Evolutionary conservation across 495 filamentous ascomycete genomes (phyloP).

Genomic region (Pyrenopolyporus hunteri): DNA sequence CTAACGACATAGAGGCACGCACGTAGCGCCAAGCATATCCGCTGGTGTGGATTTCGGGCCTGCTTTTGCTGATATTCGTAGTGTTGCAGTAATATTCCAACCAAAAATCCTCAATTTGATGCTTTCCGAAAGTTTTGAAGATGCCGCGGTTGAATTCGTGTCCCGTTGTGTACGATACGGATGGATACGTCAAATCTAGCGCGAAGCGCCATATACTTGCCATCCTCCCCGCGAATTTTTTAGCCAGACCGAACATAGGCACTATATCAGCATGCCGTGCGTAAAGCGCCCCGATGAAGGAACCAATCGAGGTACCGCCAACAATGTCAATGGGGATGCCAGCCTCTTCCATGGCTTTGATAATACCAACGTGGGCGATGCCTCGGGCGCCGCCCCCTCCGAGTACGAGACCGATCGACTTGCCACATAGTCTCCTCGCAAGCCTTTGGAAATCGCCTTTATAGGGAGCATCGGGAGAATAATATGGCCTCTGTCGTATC

Average conservation of each 20-base stretch:
- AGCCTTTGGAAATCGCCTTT: slow-evolving; percentile 97
- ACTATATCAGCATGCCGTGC: slow-evolving; percentile 96
- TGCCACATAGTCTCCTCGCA: slow-evolving; percentile 88
- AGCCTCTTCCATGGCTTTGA: slow-evolving; percentile 92
- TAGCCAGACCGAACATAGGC: slow-evolving; percentile 93
- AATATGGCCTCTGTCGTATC: slow-evolving; percentile 83
- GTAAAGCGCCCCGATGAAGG: slow-evolving; percentile 94
- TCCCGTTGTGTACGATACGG: slow-evolving; percentile 92
- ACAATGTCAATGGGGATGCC: slow-evolving; percentile 96
- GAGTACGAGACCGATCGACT: slow-evolving; percentile 91
- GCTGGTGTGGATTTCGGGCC: slow-evolving; percentile 87
- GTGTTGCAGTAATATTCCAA: slow-evolving; percentile 99
- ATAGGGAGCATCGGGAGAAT: slow-evolving; percentile 88
- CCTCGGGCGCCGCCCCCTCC: slow-evolving; percentile 93
- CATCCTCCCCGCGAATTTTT: slow-evolving; percentile 97
- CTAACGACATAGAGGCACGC: slow-evolving; percentile 93
- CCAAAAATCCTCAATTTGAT: slow-evolving; percentile 99
- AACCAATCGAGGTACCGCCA: slow-evolving; percentile 96
- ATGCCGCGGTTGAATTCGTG: slow-evolving; percentile 99
- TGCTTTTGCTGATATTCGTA: slow-evolving; percentile 91
- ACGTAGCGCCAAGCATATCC: slow-evolving; percentile 98
- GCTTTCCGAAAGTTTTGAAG: slow-evolving; percentile 96
- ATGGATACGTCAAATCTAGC: slow-evolving; percentile 93
- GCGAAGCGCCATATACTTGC: slow-evolving; percentile 97
- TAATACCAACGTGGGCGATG: slow-evolving; percentile 89